Base-by-base conservation (phyloP, 768 basidiomycete genomes). In the Boletus insuetus region DNA sequence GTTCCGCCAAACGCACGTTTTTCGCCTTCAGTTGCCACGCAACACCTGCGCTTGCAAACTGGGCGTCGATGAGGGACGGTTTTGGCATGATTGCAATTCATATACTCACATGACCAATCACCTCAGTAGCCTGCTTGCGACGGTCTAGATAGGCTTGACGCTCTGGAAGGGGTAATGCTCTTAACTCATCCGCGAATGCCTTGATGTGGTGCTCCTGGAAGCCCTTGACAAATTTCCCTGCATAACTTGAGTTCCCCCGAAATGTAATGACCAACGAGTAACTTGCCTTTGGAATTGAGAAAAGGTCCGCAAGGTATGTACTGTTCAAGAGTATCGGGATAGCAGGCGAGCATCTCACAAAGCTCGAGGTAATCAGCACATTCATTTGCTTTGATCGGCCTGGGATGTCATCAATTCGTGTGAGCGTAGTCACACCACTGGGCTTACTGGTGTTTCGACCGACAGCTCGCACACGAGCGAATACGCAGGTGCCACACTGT, bases 401-500 rank as follows among this genome's bases (percentile, higher is more conserved):
- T 68, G 34, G n/a, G 1, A 26, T 9, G 29, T 3, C 24, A 11
- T 52, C 42, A 49, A 6, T n/a, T 34, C 26, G 10, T 22, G 38
- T 12, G 41, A 22, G 24, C 32, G 46, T 29, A 6, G 32, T 29
- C 20, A 49, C n/a, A 16, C 38, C n/a, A 43, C 20, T 24, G 46
- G 17, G n/a, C 63, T 55, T 55, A 68, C 69, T 59, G 60, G 52
- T 61, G 54, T 51, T 63, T 70, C 31, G 53, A 43, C 14, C 65
- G 63, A 46, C 71, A 71, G 22, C 52, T 24, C 4, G 56, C 61
- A 51, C 70, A 73, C 17, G 67, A 71, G 24, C 72, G 69, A 54
- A 69, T 58, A 24, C 71, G 69, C 55, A 72, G 56, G 42, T 71
- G 66, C 70, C 70, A 72, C 26, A 71, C 55, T 16, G 55, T 69